These are phyloP conservation scores for Geopyxis carbonaria DNA, from an alignment of 495 filamentous ascomycete species.

Conservation along the genomic window DNA sequence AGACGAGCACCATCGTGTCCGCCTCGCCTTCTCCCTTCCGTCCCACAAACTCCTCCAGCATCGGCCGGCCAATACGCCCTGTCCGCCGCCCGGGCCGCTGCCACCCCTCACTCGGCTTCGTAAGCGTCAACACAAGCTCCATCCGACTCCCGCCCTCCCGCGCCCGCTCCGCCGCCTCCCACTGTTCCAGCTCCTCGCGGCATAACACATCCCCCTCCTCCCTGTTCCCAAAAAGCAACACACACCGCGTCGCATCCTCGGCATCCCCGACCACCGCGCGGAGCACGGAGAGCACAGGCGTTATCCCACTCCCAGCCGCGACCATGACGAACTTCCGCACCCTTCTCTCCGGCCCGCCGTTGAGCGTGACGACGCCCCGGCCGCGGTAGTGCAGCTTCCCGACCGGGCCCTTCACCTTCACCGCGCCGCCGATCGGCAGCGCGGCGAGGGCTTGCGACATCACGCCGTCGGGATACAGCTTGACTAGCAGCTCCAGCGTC, in stretches of 20 bases:
- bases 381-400: slow-evolving; percentile 76
- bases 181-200: slow-evolving; percentile 51
- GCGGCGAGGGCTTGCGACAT: slow-evolving; percentile 74
- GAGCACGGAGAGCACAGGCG: slow-evolving; percentile 80
- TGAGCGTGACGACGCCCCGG: slow-evolving; percentile 44
- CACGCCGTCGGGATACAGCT: slow-evolving; percentile 70
- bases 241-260: slow-evolving; percentile 30
- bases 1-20: slow-evolving; percentile 58
- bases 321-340: slow-evolving; percentile 74
- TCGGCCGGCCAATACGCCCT: slow-evolving; percentile 49
- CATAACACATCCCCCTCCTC: slow-evolving; percentile 72
- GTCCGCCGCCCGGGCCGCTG: slow-evolving; percentile 42
- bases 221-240: slow-evolving; percentile 68
- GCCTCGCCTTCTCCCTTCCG: slow-evolving; percentile 25
- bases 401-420: slow-evolving; percentile 83
- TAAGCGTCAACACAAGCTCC: slow-evolving; percentile 56
- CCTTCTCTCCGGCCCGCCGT: slow-evolving; percentile 34
- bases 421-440: slow-evolving; percentile 47
- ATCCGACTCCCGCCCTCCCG: slow-evolving; percentile 37
- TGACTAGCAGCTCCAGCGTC: slow-evolving; percentile 57
- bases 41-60: slow-evolving; percentile 47
- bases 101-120: slow-evolving; percentile 47
- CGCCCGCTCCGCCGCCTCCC: slow-evolving; percentile 29
- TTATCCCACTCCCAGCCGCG: slow-evolving; percentile 76
- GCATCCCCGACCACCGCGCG: slow-evolving; percentile 47